Evolutionary conservation across 495 filamentous ascomycete species (phyloP), one percentile per base, ranked within the genome.

Genomic region (Aspergillus diversus): DNA sequence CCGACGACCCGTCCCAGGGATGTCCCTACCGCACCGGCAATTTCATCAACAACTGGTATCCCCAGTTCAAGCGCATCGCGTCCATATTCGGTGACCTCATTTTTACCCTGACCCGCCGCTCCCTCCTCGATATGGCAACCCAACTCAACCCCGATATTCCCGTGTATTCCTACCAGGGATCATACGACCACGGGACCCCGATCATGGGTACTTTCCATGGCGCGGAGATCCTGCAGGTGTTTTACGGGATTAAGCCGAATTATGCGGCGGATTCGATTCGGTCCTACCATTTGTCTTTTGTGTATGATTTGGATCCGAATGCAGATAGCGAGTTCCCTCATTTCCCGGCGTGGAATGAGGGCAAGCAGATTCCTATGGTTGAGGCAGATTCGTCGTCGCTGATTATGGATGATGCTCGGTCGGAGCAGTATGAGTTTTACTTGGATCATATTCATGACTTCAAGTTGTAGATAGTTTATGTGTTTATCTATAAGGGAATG

Each of bases 141-240:
- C 42, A 75, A 3, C 76, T 73, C 31, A 82, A 84, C 33, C 85
- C 87, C 0, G 59, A 77, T 33, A 83, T 91, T 1, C 84, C 84
- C 0, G 74, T 74, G 12, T 93, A 89, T 89, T 91, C 88, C 1
- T 93, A 93, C 72, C 80, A 91, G 0, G 69, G 84, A 1, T 84
- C 85, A 6, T 92, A 91, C 73, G 73, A 88, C 75, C 84, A 84
- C 63, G 88, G 87, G n/a, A 88, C 86, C 0, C 87, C 90, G 0
- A 77, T 92, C 52, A 67, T 92, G 0, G 90, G 90, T 8, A 92
- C 89, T 0, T 90, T 89, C 76, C 90, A 92, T 73, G 87, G 78
- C 21, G 82, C 77, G 11, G 90, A 92, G 62, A 63, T 92, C 7
- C 59, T 88, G 11, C 88, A 87, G 69, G 83, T 91, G 0, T 90